Evolutionary conservation across 345 rosid genomes (phyloP), one percentile per base, ranked within the genome.

Genomic region (Moricandia arvensis): DNA sequence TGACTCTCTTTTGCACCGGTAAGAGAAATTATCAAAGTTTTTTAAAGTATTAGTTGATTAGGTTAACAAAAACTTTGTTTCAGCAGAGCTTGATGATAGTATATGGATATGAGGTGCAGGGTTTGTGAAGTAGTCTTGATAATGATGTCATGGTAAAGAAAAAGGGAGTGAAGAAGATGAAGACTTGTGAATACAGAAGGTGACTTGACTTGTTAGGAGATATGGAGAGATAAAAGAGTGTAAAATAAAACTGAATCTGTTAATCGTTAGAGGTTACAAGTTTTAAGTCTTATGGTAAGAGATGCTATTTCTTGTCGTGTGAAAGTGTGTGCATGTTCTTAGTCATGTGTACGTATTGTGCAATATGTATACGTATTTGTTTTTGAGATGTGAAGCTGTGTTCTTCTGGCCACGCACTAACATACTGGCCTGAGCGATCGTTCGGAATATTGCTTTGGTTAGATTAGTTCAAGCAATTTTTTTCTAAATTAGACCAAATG

Each of bases 161-260:
- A 13, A 27, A 59, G 45, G 66, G 55, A 62, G 73, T 45, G 66
- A 18, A 12, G 62, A 75, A 63, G 64, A 37, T 53, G 59, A 15
- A 76, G 74, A 69, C 58, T 62, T 76, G 80, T 76, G 75, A 76
- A 76, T 76, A 76, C 60, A 55, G 75, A 63, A 70, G 71, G 75
- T 70, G 80, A 76, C 71, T 55, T 76, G 80, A 76, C 75, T 18
- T 70, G 10, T 63, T 77, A 71, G 80, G 80, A 77, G 66, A 77
- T 55, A 77, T 71, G 61, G 75, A 31, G 80, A 63, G 75, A 68
- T 3, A 16, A n/a, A n/a, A 54, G 75, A 76, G 71, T 70, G 54
- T 21, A 69, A 71, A 71, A 71, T 77, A 77, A 71, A 65, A 43
- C 49, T 54, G 26, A 71, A 45, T 71, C 27, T 77, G 61, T 55